Evolutionary conservation across 2,329 filamentous ascomycete genomes (phyloP).

Genomic region (Aquanectria penicillioides): DNA sequence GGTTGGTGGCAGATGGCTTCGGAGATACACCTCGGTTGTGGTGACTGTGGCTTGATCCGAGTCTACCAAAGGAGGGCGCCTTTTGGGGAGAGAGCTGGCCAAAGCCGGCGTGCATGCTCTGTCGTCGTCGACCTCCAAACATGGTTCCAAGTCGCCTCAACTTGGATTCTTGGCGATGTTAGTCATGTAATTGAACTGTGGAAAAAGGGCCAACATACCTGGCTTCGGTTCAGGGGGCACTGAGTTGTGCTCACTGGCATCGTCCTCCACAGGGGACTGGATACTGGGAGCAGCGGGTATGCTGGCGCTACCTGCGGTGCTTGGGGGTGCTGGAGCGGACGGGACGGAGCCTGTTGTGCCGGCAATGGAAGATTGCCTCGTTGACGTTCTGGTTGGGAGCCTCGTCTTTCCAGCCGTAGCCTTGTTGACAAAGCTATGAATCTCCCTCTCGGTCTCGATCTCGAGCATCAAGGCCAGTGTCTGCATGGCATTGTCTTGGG

Average conservation of each 20-base stretch:
- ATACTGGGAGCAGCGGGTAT: conserved; percentile 23
- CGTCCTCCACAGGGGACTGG: conserved; percentile 38
- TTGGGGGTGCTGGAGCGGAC: conserved; percentile 39
- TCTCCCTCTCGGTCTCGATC: conserved; percentile 87
- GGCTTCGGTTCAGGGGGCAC: conserved; percentile 48
- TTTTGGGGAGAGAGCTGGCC: conserved; percentile 66
- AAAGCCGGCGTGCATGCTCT: conserved; percentile 73
- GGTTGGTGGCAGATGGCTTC: conserved; percentile 67
- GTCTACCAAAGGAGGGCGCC: conserved; percentile 66
- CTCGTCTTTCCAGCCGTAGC: conserved; percentile 53
- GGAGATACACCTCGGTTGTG: conserved; percentile 63
- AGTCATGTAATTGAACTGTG: conserved; percentile 23
- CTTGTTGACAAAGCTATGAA: conserved; percentile 72
- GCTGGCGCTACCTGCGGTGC: conserved; percentile 38
- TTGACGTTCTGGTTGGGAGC: conserved; percentile 52
- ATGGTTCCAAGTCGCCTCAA: conserved; percentile 75
- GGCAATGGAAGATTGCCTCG: conserved; percentile 52
- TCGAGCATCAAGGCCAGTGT: conserved; percentile 86
- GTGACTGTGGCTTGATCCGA: conserved; percentile 68
- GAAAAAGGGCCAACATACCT: conserved; percentile 37
- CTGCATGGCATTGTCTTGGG: conserved; percentile 77
- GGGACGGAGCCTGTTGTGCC: conserved; percentile 39
- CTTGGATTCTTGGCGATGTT: conserved; percentile 58
- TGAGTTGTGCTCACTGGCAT: conserved; percentile 56
- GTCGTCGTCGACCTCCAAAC: conserved; percentile 68